A percentile compares a stretch with the other conserved stretches of the same genome.
phyloP scores from a whole-genome alignment of 495 filamentous ascomycete species.

The Friedmanniomyces endolithicus region DNA sequence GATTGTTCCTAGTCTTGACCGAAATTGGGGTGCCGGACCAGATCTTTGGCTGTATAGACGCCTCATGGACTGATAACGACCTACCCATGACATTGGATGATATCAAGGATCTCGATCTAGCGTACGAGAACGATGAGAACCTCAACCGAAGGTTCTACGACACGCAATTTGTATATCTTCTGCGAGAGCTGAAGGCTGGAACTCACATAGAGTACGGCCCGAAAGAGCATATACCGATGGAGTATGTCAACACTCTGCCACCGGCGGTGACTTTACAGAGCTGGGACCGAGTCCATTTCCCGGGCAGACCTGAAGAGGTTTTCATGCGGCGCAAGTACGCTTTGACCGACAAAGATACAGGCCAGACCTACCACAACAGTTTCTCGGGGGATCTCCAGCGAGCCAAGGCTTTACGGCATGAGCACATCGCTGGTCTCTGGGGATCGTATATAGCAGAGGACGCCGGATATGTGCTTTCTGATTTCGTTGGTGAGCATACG shows the following conservation, averaged over 20 bases:
- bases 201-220: slow-evolving; percentile 60
- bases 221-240: slow-evolving; percentile 69
- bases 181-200: slow-evolving; percentile 57
- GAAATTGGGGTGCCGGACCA: slow-evolving; percentile 70
- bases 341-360: slow-evolving; percentile 16
- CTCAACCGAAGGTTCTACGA: slow-evolving; percentile 65
- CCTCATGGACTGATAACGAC: slow-evolving; percentile 80
- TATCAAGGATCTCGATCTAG: slow-evolving; percentile 54
- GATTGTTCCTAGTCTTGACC: slow-evolving; percentile 70
- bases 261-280: slow-evolving; percentile 37
- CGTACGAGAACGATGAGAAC: slow-evolving; percentile 44
- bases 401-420: slow-evolving; percentile 53
- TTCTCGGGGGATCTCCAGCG: slow-evolving; percentile 57
- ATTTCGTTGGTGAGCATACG: slow-evolving; percentile 60
- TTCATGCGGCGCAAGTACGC: slow-evolving; percentile 50
- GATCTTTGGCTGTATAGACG: slow-evolving; percentile 76
- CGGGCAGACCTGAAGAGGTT: slow-evolving; percentile 44
- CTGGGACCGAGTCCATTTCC: slow-evolving; percentile 56
- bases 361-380: slow-evolving; percentile 1
- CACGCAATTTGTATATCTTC: slow-evolving; percentile 68
- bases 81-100: slow-evolving; percentile 65
- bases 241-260: slow-evolving; percentile 48
- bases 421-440: slow-evolving; percentile 70
- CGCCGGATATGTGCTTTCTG: slow-evolving; percentile 63
- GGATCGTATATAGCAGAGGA: slow-evolving; percentile 66